phyloP scores from a whole-genome alignment of 169 alveolate genomes.

The Plasmodium sp. region DNA sequence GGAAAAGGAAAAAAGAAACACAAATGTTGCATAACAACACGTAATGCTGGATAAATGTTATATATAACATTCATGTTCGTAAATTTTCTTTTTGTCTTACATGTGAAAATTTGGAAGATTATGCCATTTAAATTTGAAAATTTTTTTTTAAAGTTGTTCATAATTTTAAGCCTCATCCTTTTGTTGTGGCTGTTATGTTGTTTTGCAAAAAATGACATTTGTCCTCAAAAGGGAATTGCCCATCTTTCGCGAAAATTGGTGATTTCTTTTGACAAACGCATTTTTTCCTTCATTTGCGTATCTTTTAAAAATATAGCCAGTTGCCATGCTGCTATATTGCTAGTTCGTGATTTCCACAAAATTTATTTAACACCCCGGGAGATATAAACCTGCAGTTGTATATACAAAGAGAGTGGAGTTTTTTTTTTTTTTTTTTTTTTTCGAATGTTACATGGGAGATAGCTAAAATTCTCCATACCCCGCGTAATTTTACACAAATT shows the following conservation, averaged over 20 bases:
- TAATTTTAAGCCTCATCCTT: constrained; percentile 37
- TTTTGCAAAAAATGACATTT: constrained; percentile 33
- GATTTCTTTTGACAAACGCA: constrained; percentile 2
- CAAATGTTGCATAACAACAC: not conserved
- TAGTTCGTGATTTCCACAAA: not conserved
- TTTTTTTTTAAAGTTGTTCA: constrained; percentile 22
- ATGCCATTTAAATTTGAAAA: not conserved
- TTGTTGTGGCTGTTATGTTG: constrained; percentile 23
- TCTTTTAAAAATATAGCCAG: not conserved
- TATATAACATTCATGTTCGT: constrained; percentile 12
- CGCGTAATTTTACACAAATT: constrained; percentile 8
- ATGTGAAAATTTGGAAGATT: constrained; percentile 1
- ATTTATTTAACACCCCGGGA: constrained; percentile 16
- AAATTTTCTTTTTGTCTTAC: constrained; percentile 6
- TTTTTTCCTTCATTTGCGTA: constrained; percentile 15
- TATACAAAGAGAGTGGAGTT: constrained; percentile 10
- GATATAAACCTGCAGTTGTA: not conserved
- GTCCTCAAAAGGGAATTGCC: constrained; percentile 10
- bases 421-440: constrained; percentile 51
- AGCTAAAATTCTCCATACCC: constrained; percentile 29
- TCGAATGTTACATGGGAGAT: not conserved
- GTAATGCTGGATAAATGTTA: not conserved
- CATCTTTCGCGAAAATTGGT: constrained; percentile 30
- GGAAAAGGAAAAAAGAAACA: constrained; percentile 1
- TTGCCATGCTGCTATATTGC: not conserved